Conservation (phyloP, 2,329 filamentous ascomycete genomes). For the Emmonsia crescens region DNA sequence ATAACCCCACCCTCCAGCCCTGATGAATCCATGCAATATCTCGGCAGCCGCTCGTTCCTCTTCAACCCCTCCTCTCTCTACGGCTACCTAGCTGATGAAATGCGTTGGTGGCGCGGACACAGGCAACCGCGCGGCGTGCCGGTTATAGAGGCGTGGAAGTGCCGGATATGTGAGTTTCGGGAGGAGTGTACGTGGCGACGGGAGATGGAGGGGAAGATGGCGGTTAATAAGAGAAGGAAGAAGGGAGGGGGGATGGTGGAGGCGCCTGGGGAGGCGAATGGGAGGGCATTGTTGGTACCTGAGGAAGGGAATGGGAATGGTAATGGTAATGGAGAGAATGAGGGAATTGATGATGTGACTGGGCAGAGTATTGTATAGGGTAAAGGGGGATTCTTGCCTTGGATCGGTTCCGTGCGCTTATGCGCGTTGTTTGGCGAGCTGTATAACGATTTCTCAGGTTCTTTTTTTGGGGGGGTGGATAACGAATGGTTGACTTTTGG, state of each 20-base stretch:
- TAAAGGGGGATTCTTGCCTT: no score
- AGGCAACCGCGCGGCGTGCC: conserved; percentile 62
- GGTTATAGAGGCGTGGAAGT: conserved; percentile 82
- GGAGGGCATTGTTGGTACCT: not conserved
- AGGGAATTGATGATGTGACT: not conserved
- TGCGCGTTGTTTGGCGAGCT: not conserved
- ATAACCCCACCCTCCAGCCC: conserved; percentile 26
- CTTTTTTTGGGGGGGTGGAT: not conserved
- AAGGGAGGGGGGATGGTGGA: conserved; percentile 6
- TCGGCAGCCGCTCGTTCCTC: conserved; percentile 52
- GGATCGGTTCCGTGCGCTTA: not conserved
- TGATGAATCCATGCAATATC: conserved; percentile 14
- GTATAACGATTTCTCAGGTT: not conserved
- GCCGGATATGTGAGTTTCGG: conserved; percentile 70
- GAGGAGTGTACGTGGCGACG: conserved; percentile 69
- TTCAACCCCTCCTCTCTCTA: conserved; percentile 56
- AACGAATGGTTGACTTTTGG: not conserved
- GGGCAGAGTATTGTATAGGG: conserved; percentile 2
- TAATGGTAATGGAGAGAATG: not conserved
- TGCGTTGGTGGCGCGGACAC: conserved; percentile 82
- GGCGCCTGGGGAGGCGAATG: not conserved
- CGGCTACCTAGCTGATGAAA: conserved; percentile 55
- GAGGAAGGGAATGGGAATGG: not conserved
- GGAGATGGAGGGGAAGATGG: conserved; percentile 52
- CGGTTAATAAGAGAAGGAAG: conserved; percentile 23